Evolutionary conservation across 2,329 filamentous ascomycete species (phyloP).

Genomic region (Orbilia javanica): DNA sequence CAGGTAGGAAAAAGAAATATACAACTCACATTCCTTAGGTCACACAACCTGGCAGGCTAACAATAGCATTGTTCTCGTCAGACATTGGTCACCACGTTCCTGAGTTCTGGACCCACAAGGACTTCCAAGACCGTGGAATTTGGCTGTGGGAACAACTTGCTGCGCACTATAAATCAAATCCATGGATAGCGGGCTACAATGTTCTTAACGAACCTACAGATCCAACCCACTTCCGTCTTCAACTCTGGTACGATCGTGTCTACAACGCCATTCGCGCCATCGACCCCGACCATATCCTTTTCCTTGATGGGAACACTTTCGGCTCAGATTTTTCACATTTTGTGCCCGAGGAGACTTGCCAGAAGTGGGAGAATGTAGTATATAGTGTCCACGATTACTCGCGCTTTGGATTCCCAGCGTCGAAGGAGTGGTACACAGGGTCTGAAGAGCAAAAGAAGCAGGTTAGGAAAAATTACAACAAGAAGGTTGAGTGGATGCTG

Average conservation of each 20-base stretch:
- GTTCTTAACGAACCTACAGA: constrained; percentile 64
- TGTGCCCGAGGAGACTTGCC: constrained; percentile 59
- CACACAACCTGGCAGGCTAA: neutral
- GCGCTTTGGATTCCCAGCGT: constrained; percentile 68
- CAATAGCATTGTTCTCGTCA: neutral
- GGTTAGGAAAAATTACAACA: constrained; percentile 65
- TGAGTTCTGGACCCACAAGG: constrained; percentile 68
- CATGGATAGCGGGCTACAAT: constrained; percentile 67
- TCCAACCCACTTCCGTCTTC: constrained; percentile 64
- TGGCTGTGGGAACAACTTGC: constrained; percentile 68
- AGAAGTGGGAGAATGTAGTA: constrained; percentile 66
- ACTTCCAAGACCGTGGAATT: constrained; percentile 67
- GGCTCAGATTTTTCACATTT: constrained; percentile 66
- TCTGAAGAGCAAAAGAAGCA: constrained; percentile 66
- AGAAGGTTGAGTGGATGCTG: constrained; percentile 68
- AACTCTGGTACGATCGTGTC: constrained; percentile 66
- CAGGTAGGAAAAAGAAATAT: constrained; percentile 62
- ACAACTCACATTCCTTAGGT: neutral
- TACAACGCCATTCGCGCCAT: constrained; percentile 66
- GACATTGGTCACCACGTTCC: constrained; percentile 64
- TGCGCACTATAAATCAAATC: constrained; percentile 66
- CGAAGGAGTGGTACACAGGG: constrained; percentile 66
- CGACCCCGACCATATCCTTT: constrained; percentile 69
- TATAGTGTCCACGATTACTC: constrained; percentile 72
- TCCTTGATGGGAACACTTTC: constrained; percentile 71